A percentile compares a stretch with the other conserved stretches of the same genome.
These are phyloP conservation scores for Mrakia hoshinonis DNA, from an alignment of 768 basidiomycete genomes.

Conservation along the genomic window DNA sequence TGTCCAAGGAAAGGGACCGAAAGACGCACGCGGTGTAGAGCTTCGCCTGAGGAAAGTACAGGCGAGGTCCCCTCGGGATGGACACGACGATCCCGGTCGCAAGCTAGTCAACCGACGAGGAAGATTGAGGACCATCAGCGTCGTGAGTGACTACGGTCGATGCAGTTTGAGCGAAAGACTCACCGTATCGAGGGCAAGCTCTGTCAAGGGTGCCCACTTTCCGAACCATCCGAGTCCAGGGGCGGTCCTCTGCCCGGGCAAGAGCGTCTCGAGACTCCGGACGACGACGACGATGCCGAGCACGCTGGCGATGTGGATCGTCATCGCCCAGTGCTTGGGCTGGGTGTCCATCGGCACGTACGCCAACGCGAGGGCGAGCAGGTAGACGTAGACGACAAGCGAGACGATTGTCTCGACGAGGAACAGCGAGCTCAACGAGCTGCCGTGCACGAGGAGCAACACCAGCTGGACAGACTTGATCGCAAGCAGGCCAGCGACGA, in stretches of 20 bases:
- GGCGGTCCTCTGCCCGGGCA: slow-evolving; percentile 28
- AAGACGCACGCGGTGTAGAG: slow-evolving; percentile 47
- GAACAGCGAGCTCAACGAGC: slow-evolving; percentile 52
- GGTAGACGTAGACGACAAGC: slow-evolving; percentile 53
- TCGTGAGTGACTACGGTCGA: too few species aligned
- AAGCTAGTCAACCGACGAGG: slow-evolving; percentile 32
- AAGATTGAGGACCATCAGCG: neutral
- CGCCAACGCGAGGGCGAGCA: slow-evolving; percentile 48
- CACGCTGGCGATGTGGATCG: slow-evolving; percentile 19
- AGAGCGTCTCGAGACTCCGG: slow-evolving; percentile 23
- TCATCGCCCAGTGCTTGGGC: slow-evolving; percentile 33
- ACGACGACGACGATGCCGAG: slow-evolving; percentile 23
- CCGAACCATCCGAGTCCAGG: neutral
- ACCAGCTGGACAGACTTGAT: neutral
- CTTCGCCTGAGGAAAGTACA: slow-evolving; percentile 61
- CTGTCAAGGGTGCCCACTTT: slow-evolving; percentile 1
- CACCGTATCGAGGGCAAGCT: slow-evolving; percentile 9
- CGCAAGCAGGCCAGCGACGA: slow-evolving; percentile 47
- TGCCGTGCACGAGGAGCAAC: slow-evolving; percentile 44
- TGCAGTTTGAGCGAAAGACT: too few species aligned
- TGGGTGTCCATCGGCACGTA: slow-evolving; percentile 47
- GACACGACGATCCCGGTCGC: slow-evolving; percentile 46
- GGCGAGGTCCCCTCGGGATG: slow-evolving; percentile 62
- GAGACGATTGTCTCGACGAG: slow-evolving; percentile 45
- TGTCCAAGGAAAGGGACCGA: neutral